These are phyloP conservation scores for Metschnikowia koreensis DNA, from an alignment of 805 yeast genomes.

Conservation along the genomic window DNA sequence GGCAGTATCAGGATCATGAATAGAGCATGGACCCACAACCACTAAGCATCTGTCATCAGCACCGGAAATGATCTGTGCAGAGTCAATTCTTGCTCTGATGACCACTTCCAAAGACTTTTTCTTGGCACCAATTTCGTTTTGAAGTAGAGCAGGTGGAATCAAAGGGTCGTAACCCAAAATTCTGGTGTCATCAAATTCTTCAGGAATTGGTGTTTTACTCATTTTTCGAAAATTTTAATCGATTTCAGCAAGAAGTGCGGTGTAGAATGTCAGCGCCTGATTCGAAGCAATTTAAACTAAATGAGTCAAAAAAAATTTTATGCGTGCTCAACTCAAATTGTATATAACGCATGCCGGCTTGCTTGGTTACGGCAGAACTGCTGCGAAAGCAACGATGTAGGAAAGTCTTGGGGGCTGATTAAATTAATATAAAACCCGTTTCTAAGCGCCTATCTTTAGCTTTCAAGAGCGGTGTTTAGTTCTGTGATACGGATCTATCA, in stretches of 20 bases:
- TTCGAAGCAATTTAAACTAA: not conserved
- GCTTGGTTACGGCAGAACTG: constrained; percentile 6
- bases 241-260: not conserved
- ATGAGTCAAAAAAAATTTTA: constrained; percentile 20
- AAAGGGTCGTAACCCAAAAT: constrained; percentile 90
- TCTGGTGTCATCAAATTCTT: constrained; percentile 73
- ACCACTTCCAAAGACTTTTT: constrained; percentile 60
- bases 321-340: constrained; percentile 17
- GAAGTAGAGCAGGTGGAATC: constrained; percentile 91
- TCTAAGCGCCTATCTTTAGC: too few species aligned
- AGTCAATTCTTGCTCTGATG: constrained; percentile 70
- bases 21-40: constrained; percentile 95
- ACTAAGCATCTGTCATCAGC: constrained; percentile 83
- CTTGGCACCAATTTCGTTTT: constrained; percentile 76
- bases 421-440: too few species aligned
- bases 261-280: not conserved
- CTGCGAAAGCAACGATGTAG: not conserved
- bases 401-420: too few species aligned
- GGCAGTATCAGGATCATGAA: constrained; percentile 93
- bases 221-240: constrained; percentile 13
- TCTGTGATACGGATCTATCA: too few species aligned
- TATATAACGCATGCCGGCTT: not conserved
- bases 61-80: constrained; percentile 72
- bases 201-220: constrained; percentile 53
- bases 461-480: too few species aligned